Evolutionary conservation across 179 eudicot genomes (phyloP), one percentile per base, ranked within the genome.

Genomic region (Silene coronaria): DNA sequence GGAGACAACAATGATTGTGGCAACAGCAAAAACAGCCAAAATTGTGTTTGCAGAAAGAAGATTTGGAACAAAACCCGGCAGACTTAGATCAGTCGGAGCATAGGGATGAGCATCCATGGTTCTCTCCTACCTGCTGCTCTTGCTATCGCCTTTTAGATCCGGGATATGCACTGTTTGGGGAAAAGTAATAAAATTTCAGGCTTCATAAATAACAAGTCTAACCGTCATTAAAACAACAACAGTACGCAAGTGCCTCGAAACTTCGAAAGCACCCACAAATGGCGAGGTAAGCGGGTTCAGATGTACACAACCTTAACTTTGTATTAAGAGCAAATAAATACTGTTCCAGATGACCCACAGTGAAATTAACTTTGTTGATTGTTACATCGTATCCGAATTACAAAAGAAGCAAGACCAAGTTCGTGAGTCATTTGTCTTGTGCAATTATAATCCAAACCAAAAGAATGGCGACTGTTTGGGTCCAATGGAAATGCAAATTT

Each of bases 21-120:
- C 42, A 67, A 70, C 34, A 75, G 74, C 84, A 84, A 77, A 91
- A 64, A 86, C 84, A 26, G 67, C 76, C 13, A 91, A 64, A 65
- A 90, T 90, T 1, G 89, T 79, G 10, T 84, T 81, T 32, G 77
- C 84, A 51, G 91, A 59, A 63, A 86, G 87, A 21, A 70, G 38
- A 67, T 72, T 79, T 6, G 96, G 91, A 64, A 85, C 89, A 75
- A 70, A 91, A 76, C 84, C 93, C 30, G 88, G 85, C 71, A 89
- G 81, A 75, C 80, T 72, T 67, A 90, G 77, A 74, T 90, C 93
- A 71, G 17, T 73, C 2, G 97, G 91, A 70, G 87, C 69, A 57
- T 85, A 90, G 0, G 97, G 93, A 72, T 88, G 95, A 75, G 63
- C 69, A 58, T 75, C 82, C 82, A 80, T 80, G 55, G 28, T 73